A percentile compares a stretch with the other conserved stretches of the same genome.
These are phyloP conservation scores for Fomitopsis pinicola DNA, from an alignment of 1,284 basidiomycete species.

Conservation along the genomic window DNA sequence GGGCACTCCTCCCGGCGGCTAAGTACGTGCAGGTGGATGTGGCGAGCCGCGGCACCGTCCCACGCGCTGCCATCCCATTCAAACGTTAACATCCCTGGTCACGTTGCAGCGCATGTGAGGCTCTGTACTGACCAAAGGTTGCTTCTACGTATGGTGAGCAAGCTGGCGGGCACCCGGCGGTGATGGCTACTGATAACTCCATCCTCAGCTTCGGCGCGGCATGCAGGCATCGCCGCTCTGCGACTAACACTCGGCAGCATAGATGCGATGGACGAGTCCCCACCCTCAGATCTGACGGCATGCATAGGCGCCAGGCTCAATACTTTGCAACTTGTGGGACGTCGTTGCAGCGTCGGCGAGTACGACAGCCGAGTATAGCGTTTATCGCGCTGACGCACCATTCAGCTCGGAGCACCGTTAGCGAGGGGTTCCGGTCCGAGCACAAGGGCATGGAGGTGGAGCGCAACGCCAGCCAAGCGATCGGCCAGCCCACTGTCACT, in stretches of 20 bases:
- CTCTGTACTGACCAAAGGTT: background rate
- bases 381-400: background rate
- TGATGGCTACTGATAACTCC: background rate
- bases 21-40: background rate
- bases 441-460: background rate
- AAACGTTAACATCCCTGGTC: background rate
- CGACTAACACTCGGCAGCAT: background rate
- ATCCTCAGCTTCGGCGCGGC: background rate
- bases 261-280: background rate
- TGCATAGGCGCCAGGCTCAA: background rate
- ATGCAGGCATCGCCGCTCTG: background rate
- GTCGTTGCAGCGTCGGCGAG: background rate
- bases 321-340: background rate
- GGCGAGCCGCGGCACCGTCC: background rate
- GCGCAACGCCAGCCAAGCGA: background rate
- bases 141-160: background rate
- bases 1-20: background rate
- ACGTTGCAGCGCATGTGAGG: background rate
- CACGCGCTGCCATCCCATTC: background rate
- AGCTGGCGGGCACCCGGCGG: background rate
- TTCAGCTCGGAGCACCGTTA: background rate
- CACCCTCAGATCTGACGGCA: background rate
- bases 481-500: background rate
- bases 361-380: background rate
- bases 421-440: conserved; percentile 1